Conservation (phyloP, 495 filamentous ascomycete genomes). For the Bathelium albidoporum region DNA sequence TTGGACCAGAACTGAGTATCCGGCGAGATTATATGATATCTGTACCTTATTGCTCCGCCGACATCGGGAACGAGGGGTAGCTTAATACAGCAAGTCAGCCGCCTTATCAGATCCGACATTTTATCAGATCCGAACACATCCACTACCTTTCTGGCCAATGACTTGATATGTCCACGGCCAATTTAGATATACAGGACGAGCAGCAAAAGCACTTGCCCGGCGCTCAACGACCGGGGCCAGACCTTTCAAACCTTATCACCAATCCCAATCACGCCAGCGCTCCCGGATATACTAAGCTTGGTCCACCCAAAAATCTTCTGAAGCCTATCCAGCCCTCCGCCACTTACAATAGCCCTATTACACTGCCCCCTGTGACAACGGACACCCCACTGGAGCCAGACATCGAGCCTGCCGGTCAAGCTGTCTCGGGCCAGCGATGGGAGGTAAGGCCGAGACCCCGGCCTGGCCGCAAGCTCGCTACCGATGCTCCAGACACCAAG, state of each 20-base stretch:
- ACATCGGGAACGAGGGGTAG: background rate
- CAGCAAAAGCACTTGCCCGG: background rate
- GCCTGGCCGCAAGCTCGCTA: conserved; percentile 88
- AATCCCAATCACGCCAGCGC: background rate
- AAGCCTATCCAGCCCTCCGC: background rate
- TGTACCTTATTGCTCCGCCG: background rate
- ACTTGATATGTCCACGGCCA: background rate
- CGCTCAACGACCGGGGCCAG: background rate
- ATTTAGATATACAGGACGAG: background rate
- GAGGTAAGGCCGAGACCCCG: conserved; percentile 11
- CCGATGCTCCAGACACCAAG: conserved; percentile 82
- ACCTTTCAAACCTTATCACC: background rate
- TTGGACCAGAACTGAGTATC: too few species aligned
- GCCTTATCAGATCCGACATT: conserved; percentile 2
- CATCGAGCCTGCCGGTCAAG: background rate
- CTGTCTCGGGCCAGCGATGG: background rate
- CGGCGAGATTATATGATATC: background rate
- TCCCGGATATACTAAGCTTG: background rate
- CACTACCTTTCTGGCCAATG: background rate
- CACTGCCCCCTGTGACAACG: background rate
- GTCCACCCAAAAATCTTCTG: background rate
- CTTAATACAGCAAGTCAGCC: background rate
- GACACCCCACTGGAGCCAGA: background rate
- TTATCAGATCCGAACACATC: background rate
- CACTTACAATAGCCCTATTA: background rate